A percentile compares a stretch with the other conserved stretches of the same genome.
Conservation (phyloP, 1,139 yeast genomes). For the Taphrina communis region DNA sequence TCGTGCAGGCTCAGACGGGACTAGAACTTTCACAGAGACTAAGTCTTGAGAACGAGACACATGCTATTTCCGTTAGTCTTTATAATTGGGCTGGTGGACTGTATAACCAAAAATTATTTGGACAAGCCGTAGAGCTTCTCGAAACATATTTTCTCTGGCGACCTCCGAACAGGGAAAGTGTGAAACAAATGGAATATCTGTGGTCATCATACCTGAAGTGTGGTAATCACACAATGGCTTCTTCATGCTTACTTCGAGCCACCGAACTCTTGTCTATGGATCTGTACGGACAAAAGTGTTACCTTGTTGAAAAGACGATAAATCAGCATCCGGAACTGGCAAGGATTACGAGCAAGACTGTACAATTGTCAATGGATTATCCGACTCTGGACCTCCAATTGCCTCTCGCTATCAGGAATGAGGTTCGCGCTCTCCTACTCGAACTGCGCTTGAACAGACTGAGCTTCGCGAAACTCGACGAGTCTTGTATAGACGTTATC, state of each 20-base stretch:
- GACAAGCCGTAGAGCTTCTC: conserved; percentile 9
- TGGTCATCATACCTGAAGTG: conserved; percentile 27
- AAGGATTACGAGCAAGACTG: background rate
- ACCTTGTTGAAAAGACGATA: background rate
- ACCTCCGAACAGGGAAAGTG: background rate
- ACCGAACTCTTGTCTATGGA: background rate
- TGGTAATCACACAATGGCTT: conserved; percentile 3
- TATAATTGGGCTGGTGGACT: conserved; percentile 21
- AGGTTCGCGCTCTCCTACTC: background rate
- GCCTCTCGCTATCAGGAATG: background rate
- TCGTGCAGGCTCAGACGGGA: background rate
- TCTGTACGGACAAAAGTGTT: background rate
- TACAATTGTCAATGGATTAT: conserved; percentile 4
- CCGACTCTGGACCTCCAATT: background rate
- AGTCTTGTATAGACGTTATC: background rate
- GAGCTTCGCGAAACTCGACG: background rate
- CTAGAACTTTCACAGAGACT: background rate
- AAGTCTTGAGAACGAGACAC: background rate
- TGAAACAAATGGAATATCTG: conserved; percentile 26
- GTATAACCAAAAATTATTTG: background rate
- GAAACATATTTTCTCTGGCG: conserved; percentile 15
- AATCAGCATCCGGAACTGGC: background rate
- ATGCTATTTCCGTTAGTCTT: background rate
- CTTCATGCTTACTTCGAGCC: conserved; percentile 20
- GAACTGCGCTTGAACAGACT: background rate